Conservation (phyloP, 257 asterid species). For the Solanum dulcamara region DNA sequence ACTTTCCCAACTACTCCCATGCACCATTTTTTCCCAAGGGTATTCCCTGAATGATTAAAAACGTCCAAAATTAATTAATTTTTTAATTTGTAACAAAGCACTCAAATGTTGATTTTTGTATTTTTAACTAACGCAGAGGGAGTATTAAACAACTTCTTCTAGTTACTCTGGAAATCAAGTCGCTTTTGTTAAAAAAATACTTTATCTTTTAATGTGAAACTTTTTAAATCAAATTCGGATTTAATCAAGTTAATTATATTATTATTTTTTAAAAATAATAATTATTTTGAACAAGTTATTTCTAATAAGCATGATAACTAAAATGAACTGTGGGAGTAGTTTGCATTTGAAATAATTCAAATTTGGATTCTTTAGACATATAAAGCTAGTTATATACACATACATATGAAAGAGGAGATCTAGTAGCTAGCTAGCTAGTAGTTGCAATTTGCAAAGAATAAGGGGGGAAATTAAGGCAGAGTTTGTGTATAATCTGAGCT, state of each 20-base stretch:
- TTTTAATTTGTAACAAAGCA: not conserved
- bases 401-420: not conserved
- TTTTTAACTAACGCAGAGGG: not conserved
- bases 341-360: not conserved
- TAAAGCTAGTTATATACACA: not conserved
- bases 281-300: not conserved
- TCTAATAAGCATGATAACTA: not conserved
- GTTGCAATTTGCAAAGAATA: not conserved
- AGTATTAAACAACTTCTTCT: not conserved
- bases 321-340: too few relatives aligned
- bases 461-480: slow-evolving; percentile 26
- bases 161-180: not conserved
- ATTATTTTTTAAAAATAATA: too few relatives aligned
- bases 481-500: slow-evolving; percentile 6
- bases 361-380: not conserved
- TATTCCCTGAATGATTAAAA: slow-evolving; percentile 1
- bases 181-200: not conserved
- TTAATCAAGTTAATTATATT: not conserved
- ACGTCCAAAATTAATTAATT: not conserved
- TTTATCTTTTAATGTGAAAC: not conserved
- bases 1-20: slow-evolving; percentile 4
- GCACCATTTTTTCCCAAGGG: not conserved
- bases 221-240: not conserved
- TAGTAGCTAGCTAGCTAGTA: not conserved
- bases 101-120: not conserved